phyloP scores from a whole-genome alignment of 2,329 filamentous ascomycete species.

The Sporothrix brasiliensis region DNA sequence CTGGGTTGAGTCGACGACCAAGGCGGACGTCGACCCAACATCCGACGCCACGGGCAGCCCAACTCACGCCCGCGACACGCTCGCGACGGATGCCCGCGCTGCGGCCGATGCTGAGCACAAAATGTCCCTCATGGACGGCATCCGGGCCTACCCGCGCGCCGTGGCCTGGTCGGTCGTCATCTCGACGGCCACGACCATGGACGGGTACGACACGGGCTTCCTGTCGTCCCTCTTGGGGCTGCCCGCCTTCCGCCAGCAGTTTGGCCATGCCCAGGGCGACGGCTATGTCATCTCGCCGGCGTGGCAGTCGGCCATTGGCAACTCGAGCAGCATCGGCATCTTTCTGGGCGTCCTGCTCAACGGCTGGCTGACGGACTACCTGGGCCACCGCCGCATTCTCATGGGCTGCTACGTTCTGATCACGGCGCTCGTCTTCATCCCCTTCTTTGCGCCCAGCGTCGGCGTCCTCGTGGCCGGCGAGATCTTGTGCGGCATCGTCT shows the following conservation, averaged over 20 bases:
- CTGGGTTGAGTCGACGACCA: background rate
- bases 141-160: constrained; percentile 16
- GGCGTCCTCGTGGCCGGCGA: constrained; percentile 60
- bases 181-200: constrained; percentile 24
- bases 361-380: constrained; percentile 13
- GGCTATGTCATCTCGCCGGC: constrained; percentile 20
- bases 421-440: constrained; percentile 10
- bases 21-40: no score
- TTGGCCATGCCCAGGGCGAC: background rate
- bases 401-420: constrained; percentile 24
- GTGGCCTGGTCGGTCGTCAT: constrained; percentile 26
- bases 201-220: constrained; percentile 28
- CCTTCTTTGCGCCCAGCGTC: background rate
- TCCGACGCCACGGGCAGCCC: no score
- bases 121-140: constrained; percentile 19
- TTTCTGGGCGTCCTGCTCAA: constrained; percentile 13
- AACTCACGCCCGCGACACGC: no score
- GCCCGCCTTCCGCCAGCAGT: constrained; percentile 18
- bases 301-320: constrained; percentile 24
- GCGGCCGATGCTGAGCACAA: constrained; percentile 23
- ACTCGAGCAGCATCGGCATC: constrained; percentile 17
- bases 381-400: constrained; percentile 19
- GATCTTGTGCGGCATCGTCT: constrained; percentile 61
- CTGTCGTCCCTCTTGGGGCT: constrained; percentile 14
- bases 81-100: constrained; percentile 16